Evolutionary conservation across 2,329 filamentous ascomycete genomes (phyloP).

Genomic region (Aspergillus sp.): DNA sequence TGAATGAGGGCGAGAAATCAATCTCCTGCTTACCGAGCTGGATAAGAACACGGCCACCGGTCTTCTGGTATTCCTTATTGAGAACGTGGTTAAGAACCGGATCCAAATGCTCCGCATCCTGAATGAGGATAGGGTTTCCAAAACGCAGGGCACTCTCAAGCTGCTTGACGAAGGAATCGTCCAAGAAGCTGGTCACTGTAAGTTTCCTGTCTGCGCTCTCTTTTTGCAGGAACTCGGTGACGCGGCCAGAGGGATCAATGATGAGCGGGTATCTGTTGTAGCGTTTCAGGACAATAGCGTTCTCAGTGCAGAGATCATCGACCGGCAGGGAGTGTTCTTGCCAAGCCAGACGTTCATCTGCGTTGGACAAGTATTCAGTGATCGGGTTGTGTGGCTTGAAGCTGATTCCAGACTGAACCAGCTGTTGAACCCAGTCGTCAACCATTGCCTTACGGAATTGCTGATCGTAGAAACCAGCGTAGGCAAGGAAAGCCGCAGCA

Average conservation of each 20-base stretch:
- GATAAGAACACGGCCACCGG: constrained; percentile 94
- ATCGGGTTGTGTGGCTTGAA: constrained; percentile 94
- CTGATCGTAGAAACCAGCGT: constrained; percentile 95
- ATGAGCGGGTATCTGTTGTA: constrained; percentile 99
- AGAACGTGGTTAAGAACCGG: constrained; percentile 97
- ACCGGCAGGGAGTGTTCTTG: constrained; percentile 92
- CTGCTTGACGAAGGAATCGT: constrained; percentile 97
- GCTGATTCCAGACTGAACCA: constrained; percentile 87
- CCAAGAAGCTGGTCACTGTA: constrained; percentile 96
- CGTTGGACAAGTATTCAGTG: constrained; percentile 94
- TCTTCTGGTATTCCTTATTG: constrained; percentile 99
- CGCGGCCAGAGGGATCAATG: constrained; percentile 93
- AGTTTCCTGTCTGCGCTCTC: constrained; percentile 92
- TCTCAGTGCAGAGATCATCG: constrained; percentile 97
- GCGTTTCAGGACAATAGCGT: constrained; percentile 93
- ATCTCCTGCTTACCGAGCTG: constrained; percentile 99
- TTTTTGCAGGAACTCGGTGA: constrained; percentile 92
- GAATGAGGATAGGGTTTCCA: constrained; percentile 96
- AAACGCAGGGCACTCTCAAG: constrained; percentile 95
- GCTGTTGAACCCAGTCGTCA: constrained; percentile 95
- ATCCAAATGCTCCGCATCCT: constrained; percentile 96
- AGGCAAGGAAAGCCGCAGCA: constrained; percentile 95
- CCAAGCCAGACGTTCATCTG: constrained; percentile 93
- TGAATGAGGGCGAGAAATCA: constrained; percentile 96
- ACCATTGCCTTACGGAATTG: constrained; percentile 97